Base-by-base conservation (phyloP, 306 rosid genomes). In the Carpinus viminea region DNA sequence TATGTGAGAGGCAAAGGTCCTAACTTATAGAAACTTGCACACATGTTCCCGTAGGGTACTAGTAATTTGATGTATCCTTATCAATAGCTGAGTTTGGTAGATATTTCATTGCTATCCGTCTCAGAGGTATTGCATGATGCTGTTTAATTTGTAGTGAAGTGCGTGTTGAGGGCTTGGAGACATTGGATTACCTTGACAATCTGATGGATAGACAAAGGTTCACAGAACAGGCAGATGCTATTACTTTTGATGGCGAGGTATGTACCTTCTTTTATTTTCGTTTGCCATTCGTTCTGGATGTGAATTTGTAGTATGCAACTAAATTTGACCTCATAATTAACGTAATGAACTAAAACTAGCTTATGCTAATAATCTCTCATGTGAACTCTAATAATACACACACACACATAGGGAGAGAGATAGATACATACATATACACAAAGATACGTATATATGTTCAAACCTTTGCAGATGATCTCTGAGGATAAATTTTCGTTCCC, bases 161-260 rank as follows among this genome's bases (percentile, higher is more conserved):
- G 74, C 89, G 94, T 8, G 77, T 92, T 73, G 97, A 92, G 82
- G 97, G 94, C 80, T 81, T 92, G 85, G 97, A 92, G 83, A 92
- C 97, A 21, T 91, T 92, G 38, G 94, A 92, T 80, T 92, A 88
- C 86, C 78, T 88, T 8, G 97, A 92, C 78, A 87, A 88, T 78
- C 84, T 90, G 75, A 77, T 75, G 76, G 79, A 76, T 47, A 79
- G 87, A 74, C 72, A 82, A 73, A 86, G 93, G 82, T 90, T 87
- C 87, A 92, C 97, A 10, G 97, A 92, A 68, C 97, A 92, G 68
- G 97, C 93, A 52, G 97, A 92, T 84, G 95, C 97, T 70, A 81
- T 92, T 52, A 92, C 95, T 7, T 88, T 92, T 54, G 97, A 92
- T 72, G 91, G 89, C 0, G 87, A 92, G 93, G 97, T 92, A 82